These are phyloP conservation scores for Asclepias syriaca DNA, from an alignment of 257 asterid genomes.

Conservation along the genomic window DNA sequence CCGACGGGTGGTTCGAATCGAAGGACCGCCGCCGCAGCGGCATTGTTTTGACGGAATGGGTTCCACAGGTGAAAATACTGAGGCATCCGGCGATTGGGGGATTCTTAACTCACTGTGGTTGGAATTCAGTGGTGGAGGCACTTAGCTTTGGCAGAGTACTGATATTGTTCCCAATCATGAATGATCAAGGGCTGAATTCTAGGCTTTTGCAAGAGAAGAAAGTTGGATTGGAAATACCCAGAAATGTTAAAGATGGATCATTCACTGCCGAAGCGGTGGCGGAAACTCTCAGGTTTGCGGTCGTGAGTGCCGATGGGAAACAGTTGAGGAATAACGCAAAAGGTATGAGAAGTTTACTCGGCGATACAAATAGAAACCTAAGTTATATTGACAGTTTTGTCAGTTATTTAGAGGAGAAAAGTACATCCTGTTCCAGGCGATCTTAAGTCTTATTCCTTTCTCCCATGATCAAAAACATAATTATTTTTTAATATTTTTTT, in stretches of 20 bases:
- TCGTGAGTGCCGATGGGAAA: slow-evolving; percentile 54
- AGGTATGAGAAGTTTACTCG: slow-evolving; percentile 41
- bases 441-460: not conserved
- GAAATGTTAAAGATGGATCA: slow-evolving; percentile 47
- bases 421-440: not conserved
- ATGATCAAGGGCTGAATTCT: slow-evolving; percentile 82
- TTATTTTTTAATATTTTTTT: too few species aligned
- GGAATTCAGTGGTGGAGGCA: slow-evolving; percentile 81
- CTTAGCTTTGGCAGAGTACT: slow-evolving; percentile 56
- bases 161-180: slow-evolving; percentile 69
- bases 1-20: slow-evolving; percentile 47
- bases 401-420: slow-evolving; percentile 30
- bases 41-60: slow-evolving; percentile 47
- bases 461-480: too few species aligned
- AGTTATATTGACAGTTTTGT: slow-evolving; percentile 35
- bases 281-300: slow-evolving; percentile 39
- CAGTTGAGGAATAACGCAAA: slow-evolving; percentile 48
- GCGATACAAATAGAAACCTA: slow-evolving; percentile 31
- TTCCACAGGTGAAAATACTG: slow-evolving; percentile 67
- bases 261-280: slow-evolving; percentile 57
- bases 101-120: slow-evolving; percentile 80
- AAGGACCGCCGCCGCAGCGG: slow-evolving; percentile 33
- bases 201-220: slow-evolving; percentile 57
- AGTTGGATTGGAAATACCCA: slow-evolving; percentile 69
- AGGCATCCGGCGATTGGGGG: slow-evolving; percentile 55